phyloP scores from a whole-genome alignment of 169 alveolate genomes.

The Toxoplasma gondii region DNA sequence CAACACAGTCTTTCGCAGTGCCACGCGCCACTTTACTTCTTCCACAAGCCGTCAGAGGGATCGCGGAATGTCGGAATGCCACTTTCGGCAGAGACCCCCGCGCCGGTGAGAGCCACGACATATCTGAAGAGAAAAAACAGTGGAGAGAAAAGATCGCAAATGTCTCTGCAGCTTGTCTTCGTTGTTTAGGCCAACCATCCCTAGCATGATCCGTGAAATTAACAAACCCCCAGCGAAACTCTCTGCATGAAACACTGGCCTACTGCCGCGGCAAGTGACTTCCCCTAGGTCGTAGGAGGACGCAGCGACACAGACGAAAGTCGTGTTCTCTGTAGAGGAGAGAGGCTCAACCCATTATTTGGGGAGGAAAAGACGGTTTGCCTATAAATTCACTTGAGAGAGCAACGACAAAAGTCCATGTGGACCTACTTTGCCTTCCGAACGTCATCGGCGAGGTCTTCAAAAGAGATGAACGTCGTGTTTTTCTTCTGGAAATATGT shows the following conservation, averaged over 20 bases:
- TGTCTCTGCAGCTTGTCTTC: too few species aligned
- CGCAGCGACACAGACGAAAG: too few species aligned
- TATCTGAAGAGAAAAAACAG: slow-evolving; percentile 27
- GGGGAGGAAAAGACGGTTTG: too few species aligned
- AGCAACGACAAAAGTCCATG: neutral
- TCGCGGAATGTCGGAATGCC: slow-evolving; percentile 70
- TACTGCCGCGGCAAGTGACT: neutral
- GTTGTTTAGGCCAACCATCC: neutral
- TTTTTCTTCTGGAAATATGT: slow-evolving; percentile 48
- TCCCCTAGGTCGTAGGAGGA: too few species aligned
- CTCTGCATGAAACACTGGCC: too few species aligned
- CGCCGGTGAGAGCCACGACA: slow-evolving; percentile 70
- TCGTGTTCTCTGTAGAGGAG: too few species aligned
- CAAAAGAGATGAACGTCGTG: slow-evolving; percentile 44
- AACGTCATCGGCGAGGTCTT: slow-evolving; percentile 57
- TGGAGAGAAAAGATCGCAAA: neutral
- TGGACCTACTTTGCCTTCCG: slow-evolving; percentile 41
- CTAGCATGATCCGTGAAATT: neutral
- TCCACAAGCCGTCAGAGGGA: slow-evolving; percentile 68
- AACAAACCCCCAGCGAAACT: neutral
- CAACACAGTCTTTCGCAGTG: neutral
- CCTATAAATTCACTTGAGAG: too few species aligned
- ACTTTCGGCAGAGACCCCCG: slow-evolving; percentile 69
- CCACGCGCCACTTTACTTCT: neutral
- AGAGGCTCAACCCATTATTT: too few species aligned